Percentiles rank a stretch among this genome's conserved stretches.
These are phyloP conservation scores for Cardamine chenopodiifolia DNA, from an alignment of 345 rosid species.

Conservation along the genomic window DNA sequence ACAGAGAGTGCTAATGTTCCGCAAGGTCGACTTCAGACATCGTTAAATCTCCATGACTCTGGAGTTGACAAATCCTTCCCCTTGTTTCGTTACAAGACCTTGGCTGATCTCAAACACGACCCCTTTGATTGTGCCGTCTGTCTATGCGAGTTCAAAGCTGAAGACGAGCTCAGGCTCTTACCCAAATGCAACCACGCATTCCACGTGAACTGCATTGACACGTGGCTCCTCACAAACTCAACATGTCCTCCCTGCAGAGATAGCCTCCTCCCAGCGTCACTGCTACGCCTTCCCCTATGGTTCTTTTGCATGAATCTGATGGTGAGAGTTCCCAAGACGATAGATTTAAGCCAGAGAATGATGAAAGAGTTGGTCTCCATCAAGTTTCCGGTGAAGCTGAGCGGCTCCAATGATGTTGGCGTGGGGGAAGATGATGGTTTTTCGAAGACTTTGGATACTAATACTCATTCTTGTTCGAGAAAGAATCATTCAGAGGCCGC, in stretches of 20 bases:
- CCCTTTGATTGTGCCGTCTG: not conserved
- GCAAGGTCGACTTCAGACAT: conserved; percentile 76
- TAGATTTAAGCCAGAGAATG: not conserved
- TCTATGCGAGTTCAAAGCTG: not conserved
- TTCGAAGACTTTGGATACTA: no score
- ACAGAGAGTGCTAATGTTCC: conserved; percentile 54
- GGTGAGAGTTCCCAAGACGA: not conserved
- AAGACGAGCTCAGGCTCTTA: not conserved
- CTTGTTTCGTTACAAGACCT: not conserved
- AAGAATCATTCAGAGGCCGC: no score
- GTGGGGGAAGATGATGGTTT: no score
- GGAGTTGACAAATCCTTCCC: conserved; percentile 76
- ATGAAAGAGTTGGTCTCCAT: not conserved
- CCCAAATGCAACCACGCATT: not conserved
- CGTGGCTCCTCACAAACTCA: not conserved
- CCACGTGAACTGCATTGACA: not conserved
- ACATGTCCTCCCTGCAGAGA: not conserved
- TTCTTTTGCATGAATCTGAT: not conserved
- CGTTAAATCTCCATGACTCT: conserved; percentile 71
- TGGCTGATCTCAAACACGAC: not conserved
- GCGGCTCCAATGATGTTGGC: conserved; percentile 49
- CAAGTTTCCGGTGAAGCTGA: conserved; percentile 47
- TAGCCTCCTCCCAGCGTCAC: not conserved
- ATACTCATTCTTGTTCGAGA: conserved; percentile 60
- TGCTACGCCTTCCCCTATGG: not conserved